Evolutionary conservation across 371 early-diverging fungal genomes (phyloP), one percentile per base, ranked within the genome.

Genomic region (Apophysomyces variabilis): DNA sequence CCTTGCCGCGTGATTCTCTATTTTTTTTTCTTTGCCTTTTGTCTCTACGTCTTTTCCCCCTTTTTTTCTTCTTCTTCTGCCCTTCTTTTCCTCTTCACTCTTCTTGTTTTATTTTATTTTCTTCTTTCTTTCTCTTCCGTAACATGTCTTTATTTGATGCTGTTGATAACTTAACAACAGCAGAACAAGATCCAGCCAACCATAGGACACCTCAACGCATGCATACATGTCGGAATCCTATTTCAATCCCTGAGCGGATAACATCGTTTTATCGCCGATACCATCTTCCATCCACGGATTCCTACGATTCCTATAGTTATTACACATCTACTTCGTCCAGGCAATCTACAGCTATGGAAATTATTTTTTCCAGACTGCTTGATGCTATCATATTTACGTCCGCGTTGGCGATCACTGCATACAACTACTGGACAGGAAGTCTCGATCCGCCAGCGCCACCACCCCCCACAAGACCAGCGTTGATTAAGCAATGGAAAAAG

Each of bases 381-480:
- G 64, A 68, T 59, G 63, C 64, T 18, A 45, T 68, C 21, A 68
- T 68, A 26, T 68, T 68, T 21, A 68, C 68, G 7, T 68, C 64
- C 14, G 68, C 68, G 14, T 59, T 68, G 12, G 62, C 59, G 13
- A 62, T 68, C 14, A 68, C 68, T 4, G 64, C 68, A 14, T 68
- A 68, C 36, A 58, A 59, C 37, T 68, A 68, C 41, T 68, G 68
- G 68, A 54, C 60, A 4, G 68, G 68, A 13, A 60, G 47, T 9
- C 50, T 65, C 13, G 38, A 41, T 18, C 58, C 44, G 7, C 36
- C 57, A 21, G 14, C 37, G 12, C 64, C 50, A 7, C 50, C 16
- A 50, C 18, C 35, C n/a, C 4, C 50, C 9, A 21, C 21, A 21
- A 50, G 50, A 45, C 35, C 65, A 39, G n/a, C 58, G 44, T 38